Evolutionary conservation across 2,329 filamentous ascomycete genomes (phyloP), one percentile per base, ranked within the genome.

Genomic region (Cladosporium sp.): DNA sequence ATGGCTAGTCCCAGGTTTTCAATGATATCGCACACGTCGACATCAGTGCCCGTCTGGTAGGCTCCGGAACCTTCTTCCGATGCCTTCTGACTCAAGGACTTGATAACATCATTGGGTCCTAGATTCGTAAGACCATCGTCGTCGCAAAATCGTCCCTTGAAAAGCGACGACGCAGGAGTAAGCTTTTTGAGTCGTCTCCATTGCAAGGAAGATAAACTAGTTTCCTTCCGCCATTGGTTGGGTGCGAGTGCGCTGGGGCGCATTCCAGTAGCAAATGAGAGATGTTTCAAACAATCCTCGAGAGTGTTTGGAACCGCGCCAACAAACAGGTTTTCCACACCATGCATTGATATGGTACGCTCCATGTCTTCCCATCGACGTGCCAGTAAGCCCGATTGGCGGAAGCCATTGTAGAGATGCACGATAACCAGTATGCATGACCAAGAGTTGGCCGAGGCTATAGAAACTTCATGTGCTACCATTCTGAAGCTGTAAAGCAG

Each of bases 401-500:
- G 32, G 18, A 64, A 39, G 5, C 51, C 14, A 30, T 64, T 64
- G 61, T 64, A 64, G 8, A 64, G 23, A 21, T 64, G 30, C 23
- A 34, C 32, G 6, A 5, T n/a, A 14, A 13, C 26, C 4, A 60
- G 46, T 16, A 65, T 54, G 16, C 3, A 54, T 3, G 21, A 16
- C 39, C 34, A 61, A 25, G 25, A 18, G n/a, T 54, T 54, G 48
- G 28, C 58, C 14, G 23, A 32, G 13, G 36, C 18, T 21, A 65
- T 65, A 3, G 63, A 46, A 26, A 16, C 21, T 18, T 65, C 57
- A 21, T 65, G 51, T 7, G 58, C 58, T 23, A 46, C 25, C 26
- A 62, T 53, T 14, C 58, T 25, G 26, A 65, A 62, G 23, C 54
- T 65, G 63, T 65, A 65, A n/a, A 65, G 63, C n/a, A 65, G 46